Percentiles rank a stretch among this genome's conserved stretches.
Conservation (phyloP, 2,329 filamentous ascomycete genomes). For the Neurospora sp. region DNA sequence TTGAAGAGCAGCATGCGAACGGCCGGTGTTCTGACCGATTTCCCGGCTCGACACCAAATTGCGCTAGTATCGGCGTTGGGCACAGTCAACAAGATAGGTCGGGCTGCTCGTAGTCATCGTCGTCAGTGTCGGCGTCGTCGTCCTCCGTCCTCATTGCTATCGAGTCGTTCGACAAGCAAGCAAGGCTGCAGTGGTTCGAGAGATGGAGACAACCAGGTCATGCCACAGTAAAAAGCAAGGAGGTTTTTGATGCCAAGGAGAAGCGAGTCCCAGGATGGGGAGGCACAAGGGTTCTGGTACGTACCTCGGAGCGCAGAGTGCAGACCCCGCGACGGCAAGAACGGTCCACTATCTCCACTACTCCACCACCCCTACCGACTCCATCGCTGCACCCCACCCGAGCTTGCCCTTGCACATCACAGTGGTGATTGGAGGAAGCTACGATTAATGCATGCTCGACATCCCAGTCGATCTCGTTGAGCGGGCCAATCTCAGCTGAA, state of each 20-base stretch:
- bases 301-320: not conserved
- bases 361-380: not conserved
- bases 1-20: not conserved
- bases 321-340: conserved; percentile 9
- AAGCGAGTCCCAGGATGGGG: not conserved
- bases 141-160: not conserved
- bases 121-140: not conserved
- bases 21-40: not conserved
- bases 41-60: not conserved
- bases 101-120: not conserved
- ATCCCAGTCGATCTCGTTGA: conserved; percentile 22
- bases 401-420: not conserved
- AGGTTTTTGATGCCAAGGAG: not conserved
- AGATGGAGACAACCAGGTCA: not conserved
- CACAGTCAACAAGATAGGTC: not conserved
- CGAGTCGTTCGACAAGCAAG: not conserved
- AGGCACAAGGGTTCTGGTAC: not conserved
- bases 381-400: not conserved
- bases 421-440: conserved; percentile 20
- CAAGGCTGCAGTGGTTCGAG: not conserved
- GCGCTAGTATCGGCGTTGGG: not conserved
- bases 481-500: conserved; percentile 32
- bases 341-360: not conserved
- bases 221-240: not conserved
- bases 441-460: conserved; percentile 8